Evolutionary conservation across 768 basidiomycete genomes (phyloP), one percentile per base, ranked within the genome.

Genomic region (Pleurotus sapidus): DNA sequence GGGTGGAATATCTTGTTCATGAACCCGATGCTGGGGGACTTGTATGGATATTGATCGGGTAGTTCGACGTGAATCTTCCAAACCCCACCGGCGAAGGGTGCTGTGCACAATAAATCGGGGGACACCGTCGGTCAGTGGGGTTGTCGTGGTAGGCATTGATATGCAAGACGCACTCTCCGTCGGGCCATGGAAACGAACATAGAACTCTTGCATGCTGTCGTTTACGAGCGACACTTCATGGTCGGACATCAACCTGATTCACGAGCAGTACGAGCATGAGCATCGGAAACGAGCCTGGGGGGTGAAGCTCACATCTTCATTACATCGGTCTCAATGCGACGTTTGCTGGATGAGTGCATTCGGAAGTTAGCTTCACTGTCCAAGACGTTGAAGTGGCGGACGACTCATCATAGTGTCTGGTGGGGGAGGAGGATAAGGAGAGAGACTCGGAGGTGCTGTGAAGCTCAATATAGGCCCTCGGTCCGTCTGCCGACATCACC

Each of bases 1-100:
- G 97, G 97, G 66, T 98, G 97, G 70, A 97, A 98, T 71, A 99
- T 98, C 89, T 98, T 98, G 84, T 99, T 99, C 93, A 97, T 95
- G 75, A 99, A 99, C 1, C 97, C 97, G 63, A 99, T 99, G 68
- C 93, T 95, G 4, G 97, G 97, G 25, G 93, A 96, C 74, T 98
- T 98, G 85, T 89, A 99, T 2, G 97, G 97, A 69, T 98, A 99
- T 72, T 97, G 94, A 62, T 98, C 94, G 20, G 96, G 97, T 18
- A 99, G 81, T 70, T 99, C 97, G 58, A 99, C 97, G 67, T 99
- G 97, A 59, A 99, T 95, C 83, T 96, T 97, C 97, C 97, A 99
- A 55, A 95, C 90, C 38, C 97, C 97, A 40, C 92, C 91, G n/a
- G 91, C 87, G 68, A 98, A 98, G 5, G 96, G 96, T 57, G 97